Evolutionary conservation across 768 basidiomycete genomes (phyloP).

Genomic region (Lentinula lateritia): DNA sequence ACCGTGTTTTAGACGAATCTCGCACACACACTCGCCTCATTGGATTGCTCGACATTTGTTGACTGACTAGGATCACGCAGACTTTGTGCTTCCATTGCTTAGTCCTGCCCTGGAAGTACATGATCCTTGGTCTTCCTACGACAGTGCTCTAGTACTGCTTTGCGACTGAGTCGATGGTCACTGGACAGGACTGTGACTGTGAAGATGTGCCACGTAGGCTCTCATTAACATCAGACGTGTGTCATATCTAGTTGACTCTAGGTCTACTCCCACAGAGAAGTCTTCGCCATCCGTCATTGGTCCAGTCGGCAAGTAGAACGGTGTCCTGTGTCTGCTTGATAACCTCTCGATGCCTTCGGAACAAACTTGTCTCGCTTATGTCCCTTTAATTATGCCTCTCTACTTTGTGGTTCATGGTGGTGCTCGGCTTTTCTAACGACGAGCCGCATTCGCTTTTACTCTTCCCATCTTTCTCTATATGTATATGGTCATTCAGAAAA

Average conservation of each 20-base stretch:
- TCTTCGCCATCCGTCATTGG: not conserved
- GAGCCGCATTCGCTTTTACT: no score
- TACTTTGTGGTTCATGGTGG: no score
- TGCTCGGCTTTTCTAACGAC: no score
- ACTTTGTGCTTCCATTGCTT: not conserved
- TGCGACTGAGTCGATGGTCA: not conserved
- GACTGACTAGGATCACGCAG: not conserved
- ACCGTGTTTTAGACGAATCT: conserved; percentile 62
- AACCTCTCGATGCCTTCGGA: not conserved
- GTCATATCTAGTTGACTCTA: not conserved
- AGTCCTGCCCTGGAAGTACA: not conserved
- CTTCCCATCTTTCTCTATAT: no score
- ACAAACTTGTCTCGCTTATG: not conserved
- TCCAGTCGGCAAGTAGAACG: not conserved
- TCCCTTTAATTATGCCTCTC: not conserved
- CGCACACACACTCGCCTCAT: not conserved
- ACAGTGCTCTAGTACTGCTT: not conserved
- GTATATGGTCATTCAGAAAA: no score
- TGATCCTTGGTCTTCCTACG: not conserved
- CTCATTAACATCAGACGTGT: no score
- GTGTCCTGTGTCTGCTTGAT: not conserved
- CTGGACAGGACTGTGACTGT: not conserved
- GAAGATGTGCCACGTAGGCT: not conserved
- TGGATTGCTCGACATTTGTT: not conserved
- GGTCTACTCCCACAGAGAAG: not conserved